These are phyloP conservation scores for Russula ochroleuca DNA, from an alignment of 768 basidiomycete genomes.

Conservation along the genomic window DNA sequence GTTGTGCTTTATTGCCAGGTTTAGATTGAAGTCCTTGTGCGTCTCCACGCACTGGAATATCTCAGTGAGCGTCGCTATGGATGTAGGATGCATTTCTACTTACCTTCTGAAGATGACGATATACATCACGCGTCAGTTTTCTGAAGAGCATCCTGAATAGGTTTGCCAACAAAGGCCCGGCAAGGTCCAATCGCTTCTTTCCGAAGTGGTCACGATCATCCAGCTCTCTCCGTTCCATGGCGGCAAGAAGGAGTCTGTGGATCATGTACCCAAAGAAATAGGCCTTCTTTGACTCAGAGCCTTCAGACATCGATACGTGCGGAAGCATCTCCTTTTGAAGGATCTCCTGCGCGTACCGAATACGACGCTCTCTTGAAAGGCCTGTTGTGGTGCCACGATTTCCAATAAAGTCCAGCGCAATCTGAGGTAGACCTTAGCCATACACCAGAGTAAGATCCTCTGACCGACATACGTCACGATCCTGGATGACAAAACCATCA, in stretches of 20 bases:
- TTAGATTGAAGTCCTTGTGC: conserved; percentile 90
- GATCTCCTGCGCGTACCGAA: conserved; percentile 96
- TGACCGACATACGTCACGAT: conserved; percentile 65
- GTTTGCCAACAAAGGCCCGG: conserved; percentile 93
- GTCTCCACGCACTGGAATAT: conserved; percentile 83
- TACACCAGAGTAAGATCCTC: background rate
- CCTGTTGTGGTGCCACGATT: conserved; percentile 95
- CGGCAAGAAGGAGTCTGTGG: conserved; percentile 89
- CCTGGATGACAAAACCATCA: conserved; percentile 97
- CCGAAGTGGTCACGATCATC: conserved; percentile 99
- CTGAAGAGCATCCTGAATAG: conserved; percentile 97
- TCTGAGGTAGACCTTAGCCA: conserved; percentile 34
- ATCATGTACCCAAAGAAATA: conserved; percentile 99
- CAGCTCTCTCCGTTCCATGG: conserved; percentile 88
- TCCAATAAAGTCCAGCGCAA: conserved; percentile 94
- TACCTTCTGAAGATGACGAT: conserved; percentile 95
- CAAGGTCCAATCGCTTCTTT: conserved; percentile 94
- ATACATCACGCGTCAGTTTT: conserved; percentile 95
- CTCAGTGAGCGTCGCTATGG: conserved; percentile 9
- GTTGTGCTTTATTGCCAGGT: conserved; percentile 88
- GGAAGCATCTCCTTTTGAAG: conserved; percentile 98
- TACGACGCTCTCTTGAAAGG: conserved; percentile 85
- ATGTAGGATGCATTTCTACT: conserved; percentile 16
- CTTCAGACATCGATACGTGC: conserved; percentile 93
- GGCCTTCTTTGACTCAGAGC: conserved; percentile 96